A percentile compares a stretch with the other conserved stretches of the same genome.
Evolutionary conservation across 208 protist species (phyloP).

Genomic region (Zelonia costaricensis): DNA sequence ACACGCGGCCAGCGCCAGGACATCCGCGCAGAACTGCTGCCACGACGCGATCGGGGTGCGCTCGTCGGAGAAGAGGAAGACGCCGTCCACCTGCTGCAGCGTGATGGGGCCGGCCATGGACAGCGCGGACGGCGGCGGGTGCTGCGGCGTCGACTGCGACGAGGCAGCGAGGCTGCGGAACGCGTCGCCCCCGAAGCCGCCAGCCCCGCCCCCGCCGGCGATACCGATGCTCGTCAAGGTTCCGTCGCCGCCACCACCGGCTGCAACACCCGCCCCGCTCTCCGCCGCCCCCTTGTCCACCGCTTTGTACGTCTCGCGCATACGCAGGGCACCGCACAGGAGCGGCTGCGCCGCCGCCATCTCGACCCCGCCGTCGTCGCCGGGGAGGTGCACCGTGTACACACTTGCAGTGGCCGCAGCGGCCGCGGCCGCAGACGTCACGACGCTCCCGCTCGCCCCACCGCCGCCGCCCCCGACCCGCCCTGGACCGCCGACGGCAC

Average conservation of each 20-base stretch:
- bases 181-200: not conserved
- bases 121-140: not conserved
- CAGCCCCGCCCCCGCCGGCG: no score
- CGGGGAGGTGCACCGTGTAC: conserved; percentile 63
- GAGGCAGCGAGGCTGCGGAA: not conserved
- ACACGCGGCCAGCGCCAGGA: conserved; percentile 41
- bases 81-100: conserved; percentile 67
- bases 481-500: not conserved
- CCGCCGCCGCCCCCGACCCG: not conserved
- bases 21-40: conserved; percentile 77
- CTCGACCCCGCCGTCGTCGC: conserved; percentile 78
- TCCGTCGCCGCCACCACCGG: not conserved
- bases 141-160: not conserved
- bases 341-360: conserved; percentile 58
- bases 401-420: conserved; percentile 16
- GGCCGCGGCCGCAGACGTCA: not conserved
- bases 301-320: conserved; percentile 73
- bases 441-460: no score
- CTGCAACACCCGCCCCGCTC: conserved; percentile 18
- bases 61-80: conserved; percentile 64
- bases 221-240: not conserved
- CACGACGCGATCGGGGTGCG: conserved; percentile 49
- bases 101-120: conserved; percentile 31
- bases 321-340: conserved; percentile 40
- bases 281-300: conserved; percentile 63